Evolutionary conservation across 495 filamentous ascomycete genomes (phyloP), one percentile per base, ranked within the genome.

Genomic region (Neurospora sp.): DNA sequence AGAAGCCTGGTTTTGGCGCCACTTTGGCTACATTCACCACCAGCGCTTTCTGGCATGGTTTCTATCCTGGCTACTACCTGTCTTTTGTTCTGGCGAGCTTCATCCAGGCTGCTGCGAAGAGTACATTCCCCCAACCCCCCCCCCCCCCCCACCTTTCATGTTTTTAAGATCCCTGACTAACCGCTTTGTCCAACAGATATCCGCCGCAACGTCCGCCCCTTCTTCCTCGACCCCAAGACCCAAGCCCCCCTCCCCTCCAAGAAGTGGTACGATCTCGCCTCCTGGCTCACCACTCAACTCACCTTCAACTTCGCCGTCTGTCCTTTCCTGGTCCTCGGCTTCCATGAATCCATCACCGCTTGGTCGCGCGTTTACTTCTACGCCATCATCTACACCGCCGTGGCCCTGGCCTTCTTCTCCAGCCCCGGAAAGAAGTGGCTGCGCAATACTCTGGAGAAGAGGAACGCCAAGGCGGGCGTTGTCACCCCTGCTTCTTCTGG

Each of bases 21-120:
- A 97, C 91, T 79, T 82, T 99, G 86, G 95, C 94, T 4, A 99
- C 96, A 0, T 99, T 99, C 78, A 88, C 89, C 9, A 98, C 96
- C 39, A 94, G 92, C 76, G 96, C 96, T 1, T 92, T 98, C 79
- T 99, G 96, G 96, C 96, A 99, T 81, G 96, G 96, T 20, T 98
- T 98, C 84, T 96, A 96, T 75, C 96, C 96, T 0, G 96, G 96
- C 6, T 99, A 99, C 81, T 98, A 99, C 81, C 80, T 99, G 70
- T 86, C 93, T 10, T 99, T 99, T 75, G 82, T 98, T 71, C 86
- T 97, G 23, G 96, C 93, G 2, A 92, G 92, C 23, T 93, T 99
- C 75, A 87, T 97, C 46, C 96, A 99, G 81, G 96, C 93, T 4
- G 91, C 91, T 39, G 96, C 96, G 11, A 99, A 99, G 85, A 93